Evolutionary conservation across 2,329 filamentous ascomycete genomes (phyloP), one percentile per base, ranked within the genome.

Genomic region (Bipolaris victoriae): DNA sequence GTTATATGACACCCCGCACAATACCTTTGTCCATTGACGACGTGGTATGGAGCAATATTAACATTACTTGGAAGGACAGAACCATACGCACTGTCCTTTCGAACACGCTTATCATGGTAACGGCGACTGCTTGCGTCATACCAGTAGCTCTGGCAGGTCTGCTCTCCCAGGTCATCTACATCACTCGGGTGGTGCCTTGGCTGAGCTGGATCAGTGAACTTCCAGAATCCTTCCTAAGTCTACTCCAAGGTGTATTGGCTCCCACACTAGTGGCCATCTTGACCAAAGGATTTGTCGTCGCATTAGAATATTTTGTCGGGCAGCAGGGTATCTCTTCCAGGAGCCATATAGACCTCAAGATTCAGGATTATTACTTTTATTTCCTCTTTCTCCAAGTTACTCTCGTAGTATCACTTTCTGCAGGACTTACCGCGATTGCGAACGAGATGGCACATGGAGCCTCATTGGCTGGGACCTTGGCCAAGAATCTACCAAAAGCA

Each of bases 401-500:
- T 15, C 41, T 62, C 3, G 16, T 58, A 16, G 49, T 64, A 2
- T 60, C 52, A 9, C 35, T 64, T n/a, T 58, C 55, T 39, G 43
- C 52, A 7, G 53, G 57, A 20, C 24, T 64, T 52, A 64, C 60
- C 16, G 24, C 51, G 9, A 60, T 64, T 16, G 16, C 36, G 5
- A 58, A 64, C 31, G 20, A 60, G 37, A 46, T 60, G 15, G 31
- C 15, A 37, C 10, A n/a, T 5, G 36, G 60, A 56, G 33, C 36
- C 39, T 52, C 49, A 24, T n/a, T 62, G n/a, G 43, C 55, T 43
- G 43, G 9, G 24, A 64, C 59, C 6, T 41, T 64, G 15, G 61
- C 51, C n/a, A 64, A 62, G 22, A 64, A 64, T 13, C 44, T 64
- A 16, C 60, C 22, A 24, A 64, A 64, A 55, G 60, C 29, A 51